Base-by-base conservation (phyloP, 1,284 basidiomycete species). In the Malassezia pachydermatis region DNA sequence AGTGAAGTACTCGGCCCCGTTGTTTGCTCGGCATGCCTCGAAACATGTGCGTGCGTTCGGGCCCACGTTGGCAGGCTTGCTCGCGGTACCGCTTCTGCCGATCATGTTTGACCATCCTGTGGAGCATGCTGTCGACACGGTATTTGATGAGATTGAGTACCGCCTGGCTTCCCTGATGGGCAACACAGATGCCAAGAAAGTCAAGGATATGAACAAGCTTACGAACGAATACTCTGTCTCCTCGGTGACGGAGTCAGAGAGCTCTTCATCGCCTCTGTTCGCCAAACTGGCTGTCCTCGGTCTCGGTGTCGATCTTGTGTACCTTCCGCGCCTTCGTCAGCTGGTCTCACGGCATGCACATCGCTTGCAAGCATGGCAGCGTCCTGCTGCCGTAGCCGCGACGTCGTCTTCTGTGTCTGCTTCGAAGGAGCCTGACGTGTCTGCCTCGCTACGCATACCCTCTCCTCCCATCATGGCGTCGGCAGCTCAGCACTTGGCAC, bases 1-100 rank as follows among this genome's bases (percentile, higher is more conserved):
- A 41, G 62, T 65, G 3, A 43, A 78, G 41, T 83, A 88, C 63
- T 80, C 84, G 3, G 82, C 82, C 62, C 84, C 81, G 59, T 78
- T 80, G 4, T 87, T 88, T 67, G 76, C 75, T 28, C 82, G 82
- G 58, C 77, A 76, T 19, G 73, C 77, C 49, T 85, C 79, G 62
- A 76, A 78, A 3, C 77, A 81, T 33, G 59, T 88, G 32, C 81
- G 67, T 62, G 76, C 79, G 2, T 87, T 86, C 82, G 88, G 86
- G 14, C 88, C 88, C 2, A 89, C 87, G 0, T 59, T 79, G 20
- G 83, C 82, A 2, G 86, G 86, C 38, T 52, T 74, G 13, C 57
- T 68, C n/a, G 65, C 72, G 39, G 72, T 73, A 5, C 62, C 62
- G 24, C 36, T 45, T 1, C 28, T 90, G 48, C 69, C 60, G 9